Evolutionary conservation across 2,329 filamentous ascomycete genomes (phyloP).

Genomic region (Fusarium illudens): DNA sequence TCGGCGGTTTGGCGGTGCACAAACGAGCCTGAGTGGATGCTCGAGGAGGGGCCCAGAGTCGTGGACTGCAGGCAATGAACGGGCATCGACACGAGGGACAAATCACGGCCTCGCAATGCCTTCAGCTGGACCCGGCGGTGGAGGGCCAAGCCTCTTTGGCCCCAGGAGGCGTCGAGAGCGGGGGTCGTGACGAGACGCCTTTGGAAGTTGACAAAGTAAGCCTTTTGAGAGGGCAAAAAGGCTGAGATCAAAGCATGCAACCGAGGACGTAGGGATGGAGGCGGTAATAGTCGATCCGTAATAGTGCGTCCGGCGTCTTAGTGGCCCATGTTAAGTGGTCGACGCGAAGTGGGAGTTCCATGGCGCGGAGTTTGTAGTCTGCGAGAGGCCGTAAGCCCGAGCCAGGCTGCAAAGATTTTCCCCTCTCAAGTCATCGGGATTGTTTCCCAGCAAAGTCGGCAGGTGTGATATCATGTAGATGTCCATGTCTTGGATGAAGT

Average conservation of each 20-base stretch:
- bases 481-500: neutral
- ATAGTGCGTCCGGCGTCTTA: conserved; percentile 5
- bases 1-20: conserved; percentile 26
- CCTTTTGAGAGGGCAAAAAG: neutral
- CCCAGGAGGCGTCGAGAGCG: conserved; percentile 4
- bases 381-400: conserved; percentile 27
- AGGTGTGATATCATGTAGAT: neutral
- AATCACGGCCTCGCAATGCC: conserved; percentile 22
- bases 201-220: neutral
- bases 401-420: neutral
- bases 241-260: conserved; percentile 15
- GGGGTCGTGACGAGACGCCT: conserved; percentile 1
- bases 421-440: neutral
- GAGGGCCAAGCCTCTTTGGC: conserved; percentile 12
- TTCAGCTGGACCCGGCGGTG: conserved; percentile 6
- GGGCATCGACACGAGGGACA: conserved; percentile 21
- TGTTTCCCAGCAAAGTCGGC: neutral
- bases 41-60: conserved; percentile 6
- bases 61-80: conserved; percentile 26
- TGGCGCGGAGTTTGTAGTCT: conserved; percentile 30
- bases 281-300: conserved; percentile 11
- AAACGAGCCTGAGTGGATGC: conserved; percentile 20
- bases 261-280: conserved; percentile 4
- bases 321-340: neutral
- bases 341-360: conserved; percentile 1